phyloP scores from a whole-genome alignment of 1,284 basidiomycete species.

The Pseudozyma sp. region DNA sequence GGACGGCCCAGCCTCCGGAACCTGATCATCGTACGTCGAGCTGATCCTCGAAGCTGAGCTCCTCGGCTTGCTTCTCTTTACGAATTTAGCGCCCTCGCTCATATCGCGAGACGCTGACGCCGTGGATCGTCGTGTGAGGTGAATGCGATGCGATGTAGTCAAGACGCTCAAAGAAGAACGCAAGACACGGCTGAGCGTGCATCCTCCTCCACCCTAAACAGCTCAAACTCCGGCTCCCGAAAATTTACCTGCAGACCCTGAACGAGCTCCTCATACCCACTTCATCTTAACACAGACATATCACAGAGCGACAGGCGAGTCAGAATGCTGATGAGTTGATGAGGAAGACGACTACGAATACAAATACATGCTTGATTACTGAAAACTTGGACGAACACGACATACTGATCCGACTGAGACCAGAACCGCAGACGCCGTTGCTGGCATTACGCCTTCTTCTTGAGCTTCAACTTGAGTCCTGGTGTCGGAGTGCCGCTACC shows the following conservation, averaged over 20 bases:
- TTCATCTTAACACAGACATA: not conserved
- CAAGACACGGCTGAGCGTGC: conserved; percentile 5
- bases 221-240: conserved; percentile 24
- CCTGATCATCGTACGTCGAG: conserved; percentile 23
- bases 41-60: conserved; percentile 24
- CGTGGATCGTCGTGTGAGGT: not conserved
- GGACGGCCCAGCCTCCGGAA: conserved; percentile 13
- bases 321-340: not conserved
- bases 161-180: not conserved
- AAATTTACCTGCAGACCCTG: conserved; percentile 5
- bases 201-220: conserved; percentile 11
- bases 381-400: not conserved
- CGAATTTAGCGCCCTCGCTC: conserved; percentile 28
- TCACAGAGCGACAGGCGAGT: not conserved
- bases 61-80: conserved; percentile 38
- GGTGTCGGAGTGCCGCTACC: conserved; percentile 31
- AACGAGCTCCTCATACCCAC: not conserved
- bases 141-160: not conserved
- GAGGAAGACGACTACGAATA: too few relatives aligned
- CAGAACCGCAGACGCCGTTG: not conserved
- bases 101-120: not conserved
- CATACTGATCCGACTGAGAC: not conserved
- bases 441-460: conserved; percentile 37
- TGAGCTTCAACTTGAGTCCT: conserved; percentile 53
- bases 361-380: too few relatives aligned